phyloP scores from a whole-genome alignment of 805 yeast species.

The Maudiozyma turicensis region DNA sequence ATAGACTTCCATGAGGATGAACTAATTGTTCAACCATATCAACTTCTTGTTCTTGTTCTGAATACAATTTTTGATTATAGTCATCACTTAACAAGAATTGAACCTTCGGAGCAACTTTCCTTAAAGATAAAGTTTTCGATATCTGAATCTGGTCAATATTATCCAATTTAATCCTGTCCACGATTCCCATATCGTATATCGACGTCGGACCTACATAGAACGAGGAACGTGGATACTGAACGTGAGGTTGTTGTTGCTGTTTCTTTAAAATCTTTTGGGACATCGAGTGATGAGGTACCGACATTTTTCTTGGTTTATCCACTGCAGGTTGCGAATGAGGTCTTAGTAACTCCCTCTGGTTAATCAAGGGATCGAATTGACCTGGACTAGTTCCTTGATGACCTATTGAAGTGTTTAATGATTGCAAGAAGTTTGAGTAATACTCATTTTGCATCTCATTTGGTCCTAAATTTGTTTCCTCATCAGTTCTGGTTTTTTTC shows the following conservation, averaged over 20 bases:
- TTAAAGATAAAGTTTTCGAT: constrained; percentile 51
- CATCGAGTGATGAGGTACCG: neutral
- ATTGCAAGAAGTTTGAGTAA: constrained; percentile 21
- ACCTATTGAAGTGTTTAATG: constrained; percentile 9
- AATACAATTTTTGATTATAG: constrained; percentile 57
- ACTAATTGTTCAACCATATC: constrained; percentile 78
- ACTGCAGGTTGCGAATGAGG: constrained; percentile 1
- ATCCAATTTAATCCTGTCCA: constrained; percentile 54
- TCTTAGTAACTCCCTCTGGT: neutral
- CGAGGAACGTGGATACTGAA: constrained; percentile 84
- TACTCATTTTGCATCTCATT: constrained; percentile 3
- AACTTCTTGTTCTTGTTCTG: constrained; percentile 62
- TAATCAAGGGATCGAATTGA: neutral
- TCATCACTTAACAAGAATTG: constrained; percentile 79
- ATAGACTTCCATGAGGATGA: constrained; percentile 83
- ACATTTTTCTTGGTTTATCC: neutral
- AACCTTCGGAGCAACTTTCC: constrained; percentile 69
- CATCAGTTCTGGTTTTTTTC: neutral
- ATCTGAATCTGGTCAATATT: constrained; percentile 76
- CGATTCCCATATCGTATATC: constrained; percentile 60
- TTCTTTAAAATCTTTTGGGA: neutral
- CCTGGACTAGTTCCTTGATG: constrained; percentile 1
- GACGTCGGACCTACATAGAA: constrained; percentile 86
- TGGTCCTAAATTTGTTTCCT: neutral
- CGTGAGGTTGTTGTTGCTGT: constrained; percentile 2